These are phyloP conservation scores for Alectoria sarmentosa DNA, from an alignment of 495 filamentous ascomycete species.

Conservation along the genomic window DNA sequence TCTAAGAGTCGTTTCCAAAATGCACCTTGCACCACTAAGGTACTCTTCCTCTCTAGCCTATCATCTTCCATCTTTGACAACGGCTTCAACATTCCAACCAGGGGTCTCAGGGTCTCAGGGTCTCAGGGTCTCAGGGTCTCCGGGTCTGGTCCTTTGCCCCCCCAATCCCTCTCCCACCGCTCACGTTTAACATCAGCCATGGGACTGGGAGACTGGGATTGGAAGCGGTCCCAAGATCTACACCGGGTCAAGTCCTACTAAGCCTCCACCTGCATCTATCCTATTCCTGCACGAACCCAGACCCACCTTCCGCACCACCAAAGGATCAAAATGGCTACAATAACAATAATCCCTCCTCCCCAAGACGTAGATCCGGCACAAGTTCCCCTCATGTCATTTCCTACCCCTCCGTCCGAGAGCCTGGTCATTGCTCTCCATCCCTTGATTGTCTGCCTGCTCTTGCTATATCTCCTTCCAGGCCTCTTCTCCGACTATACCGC, in stretches of 20 bases:
- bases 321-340: neutral
- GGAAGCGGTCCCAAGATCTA: neutral
- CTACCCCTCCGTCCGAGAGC: conserved; percentile 1
- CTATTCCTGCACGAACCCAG: neutral
- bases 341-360: neutral
- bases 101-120: too few relatives aligned
- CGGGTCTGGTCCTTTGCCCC: too few relatives aligned
- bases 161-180: too few relatives aligned
- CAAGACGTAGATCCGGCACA: conserved; percentile 4
- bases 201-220: too few relatives aligned
- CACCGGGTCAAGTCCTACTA: neutral
- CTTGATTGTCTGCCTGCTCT: conserved; percentile 8
- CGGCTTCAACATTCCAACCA: too few relatives aligned
- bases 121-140: too few relatives aligned
- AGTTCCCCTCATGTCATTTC: conserved; percentile 11
- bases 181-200: too few relatives aligned
- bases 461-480: conserved; percentile 19
- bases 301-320: neutral
- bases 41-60: too few relatives aligned
- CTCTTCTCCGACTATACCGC: conserved; percentile 18
- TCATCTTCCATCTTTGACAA: too few relatives aligned
- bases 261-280: neutral
- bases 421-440: conserved; percentile 13
- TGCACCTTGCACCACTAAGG: too few relatives aligned
- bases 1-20: too few relatives aligned